Evolutionary conservation across 768 basidiomycete genomes (phyloP), one percentile per base, ranked within the genome.

Genomic region (Tremella fuciformis): DNA sequence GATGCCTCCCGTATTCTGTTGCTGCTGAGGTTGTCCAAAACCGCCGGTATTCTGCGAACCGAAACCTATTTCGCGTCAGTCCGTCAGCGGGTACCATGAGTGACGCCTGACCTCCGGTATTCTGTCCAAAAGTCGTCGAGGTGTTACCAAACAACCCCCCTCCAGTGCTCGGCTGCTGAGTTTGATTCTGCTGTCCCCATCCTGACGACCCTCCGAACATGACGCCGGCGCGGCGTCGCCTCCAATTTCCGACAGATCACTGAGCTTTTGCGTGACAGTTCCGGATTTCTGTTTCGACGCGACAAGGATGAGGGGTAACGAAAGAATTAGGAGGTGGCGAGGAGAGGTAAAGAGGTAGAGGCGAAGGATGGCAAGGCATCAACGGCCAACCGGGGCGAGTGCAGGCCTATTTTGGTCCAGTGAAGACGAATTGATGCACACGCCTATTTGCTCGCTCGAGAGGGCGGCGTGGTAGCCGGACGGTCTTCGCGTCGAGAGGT

Each of bases 161-260:
- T 79, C 80, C 65, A 80, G 82, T 64, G 29, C 80, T 84, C 59
- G 82, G 82, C 59, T 84, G 84, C 72, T 84, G 84, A 65, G 84
- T 85, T 58, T 84, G 63, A 46, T 69, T 67, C 50, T 69, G 62
- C 60, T 77, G 75, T 19, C 70, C 72, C 73, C 74, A 76, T 53
- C 56, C 53, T 47, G 69, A 63, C 44, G 44, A 62, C 22, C 57
- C 51, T 15, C 75, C 76, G 53, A 76, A 77, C 69, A 76, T 76
- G 2, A 18, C 19, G 51, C 42, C 29, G 4, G 29, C 6, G 29
- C 29, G 29, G 6, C 29, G 29, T 34, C 29, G 29, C 29, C 6
- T 11, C 11, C 29, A 11, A 34, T 34, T 11, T 6, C 29, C 11
- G 29, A 11, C 29, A 11, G 29, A 6, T 34, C 11, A 6, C 29